These are phyloP conservation scores for Fonsecaea pedrosoi DNA, from an alignment of 2,329 filamentous ascomycete species.

Conservation along the genomic window DNA sequence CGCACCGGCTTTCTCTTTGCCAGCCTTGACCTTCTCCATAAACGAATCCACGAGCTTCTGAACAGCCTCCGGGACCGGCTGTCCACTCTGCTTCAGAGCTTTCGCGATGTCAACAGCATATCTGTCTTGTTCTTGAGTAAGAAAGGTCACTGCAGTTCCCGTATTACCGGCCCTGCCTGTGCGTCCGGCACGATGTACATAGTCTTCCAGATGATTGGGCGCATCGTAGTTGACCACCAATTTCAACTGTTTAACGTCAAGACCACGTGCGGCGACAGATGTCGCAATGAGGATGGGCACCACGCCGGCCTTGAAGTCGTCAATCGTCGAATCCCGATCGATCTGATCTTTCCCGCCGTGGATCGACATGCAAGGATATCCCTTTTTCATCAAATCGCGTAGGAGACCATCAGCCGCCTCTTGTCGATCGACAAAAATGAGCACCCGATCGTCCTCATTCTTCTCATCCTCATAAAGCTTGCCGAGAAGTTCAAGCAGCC, in stretches of 20 bases:
- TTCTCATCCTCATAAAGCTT: slow-evolving; percentile 74
- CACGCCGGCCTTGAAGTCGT: slow-evolving; percentile 90
- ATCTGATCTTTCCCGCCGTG: slow-evolving; percentile 94
- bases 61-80: slow-evolving; percentile 75
- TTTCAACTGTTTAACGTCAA: slow-evolving; percentile 95
- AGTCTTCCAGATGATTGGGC: slow-evolving; percentile 70
- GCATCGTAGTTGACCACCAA: slow-evolving; percentile 70
- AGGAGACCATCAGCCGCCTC: slow-evolving; percentile 84
- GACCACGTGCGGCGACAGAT: slow-evolving; percentile 89
- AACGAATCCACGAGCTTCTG: slow-evolving; percentile 70
- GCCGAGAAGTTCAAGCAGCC: slow-evolving; percentile 83
- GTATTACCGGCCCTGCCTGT: slow-evolving; percentile 84
- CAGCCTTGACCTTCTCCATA: slow-evolving; percentile 87
- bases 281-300: slow-evolving; percentile 92
- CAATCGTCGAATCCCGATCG: slow-evolving; percentile 88
- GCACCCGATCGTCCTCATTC: slow-evolving; percentile 85
- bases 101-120: slow-evolving; percentile 88
- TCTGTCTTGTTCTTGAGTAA: slow-evolving; percentile 89
- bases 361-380: slow-evolving; percentile 90
- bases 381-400: slow-evolving; percentile 79
- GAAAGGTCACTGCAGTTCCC: slow-evolving; percentile 95
- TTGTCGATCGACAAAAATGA: slow-evolving; percentile 92
- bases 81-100: slow-evolving; percentile 88
- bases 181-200: slow-evolving; percentile 94
- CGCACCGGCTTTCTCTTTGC: slow-evolving; percentile 81